These are phyloP conservation scores for Monosporozyma servazzii DNA, from an alignment of 805 yeast species.

Conservation along the genomic window DNA sequence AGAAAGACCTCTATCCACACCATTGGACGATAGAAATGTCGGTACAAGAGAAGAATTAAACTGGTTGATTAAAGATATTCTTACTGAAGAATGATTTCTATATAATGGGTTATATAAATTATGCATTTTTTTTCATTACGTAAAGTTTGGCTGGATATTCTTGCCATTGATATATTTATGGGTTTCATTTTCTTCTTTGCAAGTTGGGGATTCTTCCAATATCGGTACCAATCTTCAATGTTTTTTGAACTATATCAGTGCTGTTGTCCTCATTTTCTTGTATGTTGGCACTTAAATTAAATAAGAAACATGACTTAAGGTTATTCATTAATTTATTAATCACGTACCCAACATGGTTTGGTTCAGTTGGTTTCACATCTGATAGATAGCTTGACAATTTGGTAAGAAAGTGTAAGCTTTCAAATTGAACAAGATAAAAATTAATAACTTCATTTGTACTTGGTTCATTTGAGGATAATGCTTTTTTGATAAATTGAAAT, in stretches of 20 bases:
- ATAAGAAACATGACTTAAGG: slow-evolving; percentile 32
- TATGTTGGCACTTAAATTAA: slow-evolving; percentile 17
- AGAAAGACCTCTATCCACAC: slow-evolving; percentile 27
- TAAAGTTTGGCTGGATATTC: background rate
- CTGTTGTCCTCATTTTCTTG: slow-evolving; percentile 8
- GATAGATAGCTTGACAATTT: slow-evolving; percentile 6
- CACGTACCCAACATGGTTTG: slow-evolving; percentile 20
- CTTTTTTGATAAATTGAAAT: slow-evolving; percentile 10
- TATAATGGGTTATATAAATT: background rate
- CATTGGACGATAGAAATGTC: slow-evolving; percentile 32
- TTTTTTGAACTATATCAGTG: slow-evolving; percentile 5
- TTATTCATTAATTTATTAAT: slow-evolving; percentile 24
- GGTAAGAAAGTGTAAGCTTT: slow-evolving; percentile 12
- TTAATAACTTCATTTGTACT: slow-evolving; percentile 5
- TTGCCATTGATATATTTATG: background rate
- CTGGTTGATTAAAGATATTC: slow-evolving; percentile 61
- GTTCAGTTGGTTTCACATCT: slow-evolving; percentile 5
- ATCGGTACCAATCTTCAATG: background rate
- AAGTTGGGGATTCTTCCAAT: slow-evolving; percentile 3
- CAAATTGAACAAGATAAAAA: slow-evolving; percentile 22
- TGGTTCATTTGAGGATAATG: background rate
- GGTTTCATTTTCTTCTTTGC: background rate
- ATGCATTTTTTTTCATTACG: background rate
- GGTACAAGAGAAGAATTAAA: slow-evolving; percentile 62
- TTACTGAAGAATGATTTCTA: slow-evolving; percentile 29